Conservation (phyloP, 1,284 basidiomycete species). For the Trametes sp. region DNA sequence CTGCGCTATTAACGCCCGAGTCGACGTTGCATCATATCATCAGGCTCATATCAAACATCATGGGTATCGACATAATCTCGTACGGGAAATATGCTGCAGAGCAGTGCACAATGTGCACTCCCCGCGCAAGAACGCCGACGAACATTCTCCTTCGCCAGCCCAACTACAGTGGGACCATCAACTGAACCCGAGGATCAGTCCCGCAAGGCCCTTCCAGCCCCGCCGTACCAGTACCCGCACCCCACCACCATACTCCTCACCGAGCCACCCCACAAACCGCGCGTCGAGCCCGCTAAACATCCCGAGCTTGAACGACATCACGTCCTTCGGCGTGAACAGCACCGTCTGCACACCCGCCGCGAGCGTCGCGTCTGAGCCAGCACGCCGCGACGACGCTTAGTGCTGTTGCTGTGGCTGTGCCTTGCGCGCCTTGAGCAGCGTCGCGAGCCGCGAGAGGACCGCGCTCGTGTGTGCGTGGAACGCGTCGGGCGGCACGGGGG, state of each 20-base stretch:
- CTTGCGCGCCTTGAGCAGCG: constrained; percentile 49
- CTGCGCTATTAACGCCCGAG: too few species aligned
- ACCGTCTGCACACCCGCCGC: constrained; percentile 32
- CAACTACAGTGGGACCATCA: constrained; percentile 10
- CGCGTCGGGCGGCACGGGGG: constrained; percentile 72
- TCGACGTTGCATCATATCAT: neutral
- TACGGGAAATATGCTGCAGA: neutral
- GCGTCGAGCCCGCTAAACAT: constrained; percentile 73
- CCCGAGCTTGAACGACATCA: constrained; percentile 73
- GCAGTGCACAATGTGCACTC: neutral
- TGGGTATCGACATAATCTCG: constrained; percentile 1
- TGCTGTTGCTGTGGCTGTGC: constrained; percentile 13
- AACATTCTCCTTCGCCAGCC: neutral
- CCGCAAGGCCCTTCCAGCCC: constrained; percentile 59
- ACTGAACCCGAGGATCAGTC: constrained; percentile 52
- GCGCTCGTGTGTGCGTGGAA: constrained; percentile 76
- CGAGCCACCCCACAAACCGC: constrained; percentile 77
- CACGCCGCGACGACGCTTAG: constrained; percentile 25
- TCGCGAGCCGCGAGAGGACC: constrained; percentile 66
- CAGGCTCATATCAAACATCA: neutral
- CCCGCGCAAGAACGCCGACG: neutral
- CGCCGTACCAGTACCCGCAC: constrained; percentile 50
- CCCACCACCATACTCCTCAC: constrained; percentile 64
- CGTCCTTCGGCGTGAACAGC: constrained; percentile 61
- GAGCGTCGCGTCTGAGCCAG: constrained; percentile 6